Evolutionary conservation across 2,329 filamentous ascomycete species (phyloP), one percentile per base, ranked within the genome.

Genomic region (Dichotomopilus funicola): DNA sequence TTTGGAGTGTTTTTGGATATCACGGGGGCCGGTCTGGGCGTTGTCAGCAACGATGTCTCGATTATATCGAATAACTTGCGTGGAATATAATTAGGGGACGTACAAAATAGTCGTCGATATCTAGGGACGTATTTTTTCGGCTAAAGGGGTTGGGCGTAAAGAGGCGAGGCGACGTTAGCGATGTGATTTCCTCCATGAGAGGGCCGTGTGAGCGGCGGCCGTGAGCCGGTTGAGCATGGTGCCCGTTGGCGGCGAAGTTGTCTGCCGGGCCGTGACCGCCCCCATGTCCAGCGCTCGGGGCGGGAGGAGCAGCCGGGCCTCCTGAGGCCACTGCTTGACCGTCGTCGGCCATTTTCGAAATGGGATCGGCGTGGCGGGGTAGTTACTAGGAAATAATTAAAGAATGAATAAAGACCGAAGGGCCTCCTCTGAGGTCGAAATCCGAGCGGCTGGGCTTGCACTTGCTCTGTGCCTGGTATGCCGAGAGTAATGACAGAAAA

Each of bases 1-100:
- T 78, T 89, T 91, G 33, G 87, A 90, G 70, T 91, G 87, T 64
- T 83, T 82, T 55, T 83, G 76, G 58, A 88, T 80, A 69, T 90
- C 84, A 60, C 85, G 79, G 54, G 88, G 88, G 11, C 82, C 82
- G 12, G 68, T 69, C 73, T 75, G 4, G 38, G 9, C 8, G 12
- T 38, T 38, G 53, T 59, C 19, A 59, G 53, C 40, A 6, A 3
- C 6, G n/a, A 27, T 27, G 19, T 27, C 19, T 27, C 19, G 19
- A 3, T 31, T 8, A 38, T 34, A 10, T n/a, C 12, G 1, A 8
- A 19, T 12, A 1, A 6, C 4, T 9, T 4, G 12, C n/a, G 9
- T 19, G 13, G 7, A 9, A 11, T 37, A 36, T 5, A 4, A 19
- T 3, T 27, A 37, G 13, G n/a, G n/a, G 45, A 51, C 72, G 47